Evolutionary conservation across 495 filamentous ascomycete species (phyloP), one percentile per base, ranked within the genome.

Genomic region (Lophiotrema nucula): DNA sequence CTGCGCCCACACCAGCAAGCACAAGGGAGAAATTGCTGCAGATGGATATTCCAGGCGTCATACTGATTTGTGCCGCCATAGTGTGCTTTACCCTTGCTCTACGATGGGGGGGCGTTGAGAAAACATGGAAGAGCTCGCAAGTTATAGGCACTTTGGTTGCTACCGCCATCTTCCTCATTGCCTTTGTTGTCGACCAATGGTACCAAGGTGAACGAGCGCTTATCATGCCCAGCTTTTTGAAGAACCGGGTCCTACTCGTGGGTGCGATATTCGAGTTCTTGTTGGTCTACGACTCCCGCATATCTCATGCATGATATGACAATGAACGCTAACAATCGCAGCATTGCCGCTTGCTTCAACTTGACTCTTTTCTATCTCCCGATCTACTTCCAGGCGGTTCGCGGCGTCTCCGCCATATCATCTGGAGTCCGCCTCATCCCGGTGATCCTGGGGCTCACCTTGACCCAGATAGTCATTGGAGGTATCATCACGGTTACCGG

Each of bases 101-200:
- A 0, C 66, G 71, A 37, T 72, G 56, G 26, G 70, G 64, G 10
- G 70, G 70, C 4, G 26, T 23, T 6, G 58, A 27, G 15, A 41
- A 69, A 16, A 19, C 62, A 1, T 72, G 70, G 70, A 43, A 69
- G 26, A 67, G 57, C 56, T 65, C 67, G 46, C 49, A 54, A 8
- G 72, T 82, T n/a, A 74, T 83, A 27, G 81, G 74, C 11, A 38
- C 72, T 1, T 66, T 83, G 2, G 74, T 81, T 5, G 72, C 72
- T 23, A 74, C 69, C 27, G 60, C 28, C 10, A 15, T 64, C 13
- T 54, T 72, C 23, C 19, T 47, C 10, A 18, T 44, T 10, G 27
- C 41, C 4, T 58, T 69, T 21, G 16, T 67, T n/a, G 44, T 15
- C 6, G 24, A 33, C 18, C 60, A 71, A 35, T 44, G 43, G 2